Base-by-base conservation (phyloP, 805 yeast genomes). In the Metschnikowia noctiluminum region DNA sequence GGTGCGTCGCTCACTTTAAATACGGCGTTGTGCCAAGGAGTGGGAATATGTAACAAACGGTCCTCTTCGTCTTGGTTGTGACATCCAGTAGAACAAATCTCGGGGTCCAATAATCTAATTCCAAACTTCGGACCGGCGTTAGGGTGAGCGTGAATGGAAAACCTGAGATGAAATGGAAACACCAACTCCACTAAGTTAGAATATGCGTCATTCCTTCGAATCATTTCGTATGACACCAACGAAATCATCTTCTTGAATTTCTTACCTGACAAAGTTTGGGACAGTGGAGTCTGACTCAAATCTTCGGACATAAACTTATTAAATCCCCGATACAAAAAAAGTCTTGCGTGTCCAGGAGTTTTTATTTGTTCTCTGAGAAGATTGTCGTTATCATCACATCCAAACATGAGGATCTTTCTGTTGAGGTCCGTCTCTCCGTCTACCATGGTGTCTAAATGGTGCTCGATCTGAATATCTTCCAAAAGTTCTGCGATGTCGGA, bases 11-110 rank as follows among this genome's bases (percentile, higher is more conserved):
- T 70, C 46, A 76, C 61, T 43, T 68, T 65, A 27, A 78, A 76
- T 12, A 81, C 73, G 45, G 79, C 67, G 55, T 81, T 81, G 62
- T 81, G 86, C 85, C 85, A 81, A 41, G 86, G 85, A 0, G 85
- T 81, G 43, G 86, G 85, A 49, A 81, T 80, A 60, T 81, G 86
- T 49, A 81, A 70, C 53, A 78, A 65, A 80, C 53, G 84, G 32
- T 57, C 57, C 28, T 56, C 57, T 43, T 63, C 64, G 42, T 68
- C 68, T 43, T 75, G 77, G 32, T 80, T 61, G n/a, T 75, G 66
- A 43, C 65, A 71, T 14, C 80, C 74, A 13, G 76, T 77, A 42
- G 66, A 70, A 53, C 84, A 79, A 39, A 69, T 67, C 1, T 68
- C 66, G 0, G 62, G 56, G 39, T 58, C 68, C 54, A 81, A 74